A percentile compares a stretch with the other conserved stretches of the same genome.
Conservation (phyloP, 805 yeast genomes). For the Debaryomyces hansenii region DNA sequence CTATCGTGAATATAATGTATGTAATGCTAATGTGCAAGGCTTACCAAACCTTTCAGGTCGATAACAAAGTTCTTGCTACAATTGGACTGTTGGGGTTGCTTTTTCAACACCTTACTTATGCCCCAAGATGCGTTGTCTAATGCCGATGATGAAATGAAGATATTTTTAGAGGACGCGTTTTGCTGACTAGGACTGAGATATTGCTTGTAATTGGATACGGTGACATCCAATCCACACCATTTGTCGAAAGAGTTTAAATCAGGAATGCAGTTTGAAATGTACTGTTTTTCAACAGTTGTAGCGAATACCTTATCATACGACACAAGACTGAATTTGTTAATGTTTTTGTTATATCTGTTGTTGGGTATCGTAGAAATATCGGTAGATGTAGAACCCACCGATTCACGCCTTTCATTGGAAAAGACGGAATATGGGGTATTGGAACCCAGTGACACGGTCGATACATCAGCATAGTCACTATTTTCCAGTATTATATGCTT, state of each 20-base stretch:
- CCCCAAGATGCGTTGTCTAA: no score
- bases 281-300: conserved; percentile 31
- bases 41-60: no score
- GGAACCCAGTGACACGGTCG: neutral
- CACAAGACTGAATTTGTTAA: conserved; percentile 10
- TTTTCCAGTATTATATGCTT: neutral
- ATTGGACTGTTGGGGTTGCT: no score
- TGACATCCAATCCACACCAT: conserved; percentile 27
- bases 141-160: no score
- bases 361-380: neutral
- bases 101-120: no score
- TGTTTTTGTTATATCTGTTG: conserved; percentile 4
- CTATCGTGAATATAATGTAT: no score
- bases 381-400: conserved; percentile 1
- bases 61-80: neutral
- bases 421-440: neutral
- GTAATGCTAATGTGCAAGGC: no score
- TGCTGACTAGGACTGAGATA: conserved; percentile 1
- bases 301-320: conserved; percentile 15
- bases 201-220: conserved; percentile 17
- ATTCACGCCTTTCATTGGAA: neutral
- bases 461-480: neutral
- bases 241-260: conserved; percentile 37
- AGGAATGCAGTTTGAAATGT: conserved; percentile 39
- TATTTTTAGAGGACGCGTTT: no score